Evolutionary conservation across 2,329 filamentous ascomycete species (phyloP), one percentile per base, ranked within the genome.

Genomic region (Neofusicoccum sp.): DNA sequence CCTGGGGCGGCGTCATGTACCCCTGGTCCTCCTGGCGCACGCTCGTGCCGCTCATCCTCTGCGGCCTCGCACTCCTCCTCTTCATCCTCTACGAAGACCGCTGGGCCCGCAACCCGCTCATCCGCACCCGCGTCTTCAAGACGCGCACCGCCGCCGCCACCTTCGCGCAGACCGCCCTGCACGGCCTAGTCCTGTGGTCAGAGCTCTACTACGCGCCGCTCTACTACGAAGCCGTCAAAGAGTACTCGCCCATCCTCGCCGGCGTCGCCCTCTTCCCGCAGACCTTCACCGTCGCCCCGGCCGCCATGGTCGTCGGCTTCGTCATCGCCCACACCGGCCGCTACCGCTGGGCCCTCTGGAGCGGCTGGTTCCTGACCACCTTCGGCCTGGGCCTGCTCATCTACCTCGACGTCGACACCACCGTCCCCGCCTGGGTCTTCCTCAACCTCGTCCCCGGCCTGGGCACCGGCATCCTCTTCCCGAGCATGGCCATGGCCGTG

Each of bases 1-100:
- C 85, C 2, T 87, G 85, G 79, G 88, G 86, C 8, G 87, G 86
- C 38, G 79, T 88, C 7, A 83, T 86, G 74, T 89, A 88, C 68
- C 67, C 79, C 0, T 90, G 87, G 88, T 69, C 75, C 45, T 85
- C 80, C 3, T 88, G 83, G 80, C 78, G 80, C 1, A 87, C 85
- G 0, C 74, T 90, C 1, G 79, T 87, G 0, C 87, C 87, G 0
- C 72, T 90, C 12, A 70, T 85, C 3, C 40, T 89, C 7, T 86
- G 86, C 1, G 68, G 75, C 0, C 70, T 75, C 1, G 80, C 83
- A 1, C 70, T 89, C 3, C 65, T 80, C 2, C 74, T 66, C 6
- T 86, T 86, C 66, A 75, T 78, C 8, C 71, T 82, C 26, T 88
- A 83, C 66, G 85, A 89, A 69, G 74, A 77, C 9, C 77, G 74